Evolutionary conservation across 1,139 yeast genomes (phyloP).

Genomic region (Debaryomyces sp.): DNA sequence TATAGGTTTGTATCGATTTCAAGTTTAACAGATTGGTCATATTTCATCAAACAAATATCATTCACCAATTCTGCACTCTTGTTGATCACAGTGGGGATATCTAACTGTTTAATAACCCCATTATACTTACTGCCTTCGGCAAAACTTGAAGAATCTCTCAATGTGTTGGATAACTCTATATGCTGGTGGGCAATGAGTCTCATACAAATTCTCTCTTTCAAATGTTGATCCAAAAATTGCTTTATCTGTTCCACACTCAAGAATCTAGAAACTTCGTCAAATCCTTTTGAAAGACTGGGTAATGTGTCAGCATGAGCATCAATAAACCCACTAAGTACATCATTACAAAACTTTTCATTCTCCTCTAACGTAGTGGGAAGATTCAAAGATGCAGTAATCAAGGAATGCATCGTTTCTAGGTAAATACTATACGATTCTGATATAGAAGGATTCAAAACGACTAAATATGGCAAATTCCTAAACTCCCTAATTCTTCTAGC

Average conservation of each 20-base stretch:
- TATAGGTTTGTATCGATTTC: conserved; percentile 51
- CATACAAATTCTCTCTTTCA: conserved; percentile 83
- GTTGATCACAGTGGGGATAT: conserved; percentile 60
- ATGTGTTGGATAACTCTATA: conserved; percentile 52
- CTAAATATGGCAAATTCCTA: conserved; percentile 77
- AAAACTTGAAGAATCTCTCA: conserved; percentile 25
- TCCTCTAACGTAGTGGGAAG: conserved; percentile 53
- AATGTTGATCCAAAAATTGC: conserved; percentile 70
- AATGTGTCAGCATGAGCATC: conserved; percentile 82
- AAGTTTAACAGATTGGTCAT: conserved; percentile 69
- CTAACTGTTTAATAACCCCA: conserved; percentile 71
- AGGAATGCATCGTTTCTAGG: conserved; percentile 65
- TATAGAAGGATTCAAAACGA: conserved; percentile 84
- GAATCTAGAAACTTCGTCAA: conserved; percentile 67
- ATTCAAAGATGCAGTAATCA: conserved; percentile 48
- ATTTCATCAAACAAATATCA: conserved; percentile 79
- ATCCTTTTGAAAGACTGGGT: conserved; percentile 79
- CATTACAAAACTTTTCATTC: conserved; percentile 50
- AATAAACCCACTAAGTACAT: conserved; percentile 59
- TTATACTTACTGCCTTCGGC: conserved; percentile 49
- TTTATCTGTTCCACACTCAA: conserved; percentile 56
- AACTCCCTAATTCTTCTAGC: conserved; percentile 69
- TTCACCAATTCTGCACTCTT: conserved; percentile 75
- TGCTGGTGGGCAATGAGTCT: conserved; percentile 86
- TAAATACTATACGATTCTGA: conserved; percentile 79